phyloP scores from a whole-genome alignment of 192 early-diverging fungal genomes.

The Allomyces macrogynus region DNA sequence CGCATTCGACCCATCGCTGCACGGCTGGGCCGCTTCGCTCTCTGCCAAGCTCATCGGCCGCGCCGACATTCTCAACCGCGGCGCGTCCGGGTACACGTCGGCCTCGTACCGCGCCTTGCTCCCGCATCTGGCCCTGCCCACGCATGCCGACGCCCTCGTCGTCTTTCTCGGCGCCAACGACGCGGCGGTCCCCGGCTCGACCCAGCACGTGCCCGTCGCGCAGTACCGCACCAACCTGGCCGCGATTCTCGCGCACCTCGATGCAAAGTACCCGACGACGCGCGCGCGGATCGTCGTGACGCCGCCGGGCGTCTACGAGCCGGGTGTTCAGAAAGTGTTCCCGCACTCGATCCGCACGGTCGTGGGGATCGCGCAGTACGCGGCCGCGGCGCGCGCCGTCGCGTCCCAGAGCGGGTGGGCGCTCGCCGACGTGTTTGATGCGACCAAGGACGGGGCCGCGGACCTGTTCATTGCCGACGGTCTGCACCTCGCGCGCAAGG shows the following conservation, averaged over 20 bases:
- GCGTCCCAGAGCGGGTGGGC: no score
- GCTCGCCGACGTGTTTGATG: no score
- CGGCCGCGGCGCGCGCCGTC: no score
- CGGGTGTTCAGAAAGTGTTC: no score
- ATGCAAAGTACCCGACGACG: neutral
- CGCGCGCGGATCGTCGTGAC: neutral
- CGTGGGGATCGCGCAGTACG: no score
- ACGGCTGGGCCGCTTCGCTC: neutral
- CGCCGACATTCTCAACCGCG: conserved; percentile 52
- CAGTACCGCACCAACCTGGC: conserved; percentile 38
- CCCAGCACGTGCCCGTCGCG: conserved; percentile 39
- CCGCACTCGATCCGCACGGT: no score
- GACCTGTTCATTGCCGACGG: no score
- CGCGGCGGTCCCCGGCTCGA: conserved; percentile 20
- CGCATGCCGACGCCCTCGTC: conserved; percentile 25
- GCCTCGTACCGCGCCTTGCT: conserved; percentile 31
- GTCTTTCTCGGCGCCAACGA: conserved; percentile 76
- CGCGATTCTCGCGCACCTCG: conserved; percentile 32
- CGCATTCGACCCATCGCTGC: neutral
- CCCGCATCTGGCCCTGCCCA: conserved; percentile 11
- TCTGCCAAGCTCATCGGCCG: neutral
- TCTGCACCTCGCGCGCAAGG: no score
- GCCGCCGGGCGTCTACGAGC: neutral
- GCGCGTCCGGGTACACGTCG: conserved; percentile 62
- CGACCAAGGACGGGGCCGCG: no score